Base-by-base conservation (phyloP, 768 basidiomycete genomes). In the Rhodocollybia butyracea region DNA sequence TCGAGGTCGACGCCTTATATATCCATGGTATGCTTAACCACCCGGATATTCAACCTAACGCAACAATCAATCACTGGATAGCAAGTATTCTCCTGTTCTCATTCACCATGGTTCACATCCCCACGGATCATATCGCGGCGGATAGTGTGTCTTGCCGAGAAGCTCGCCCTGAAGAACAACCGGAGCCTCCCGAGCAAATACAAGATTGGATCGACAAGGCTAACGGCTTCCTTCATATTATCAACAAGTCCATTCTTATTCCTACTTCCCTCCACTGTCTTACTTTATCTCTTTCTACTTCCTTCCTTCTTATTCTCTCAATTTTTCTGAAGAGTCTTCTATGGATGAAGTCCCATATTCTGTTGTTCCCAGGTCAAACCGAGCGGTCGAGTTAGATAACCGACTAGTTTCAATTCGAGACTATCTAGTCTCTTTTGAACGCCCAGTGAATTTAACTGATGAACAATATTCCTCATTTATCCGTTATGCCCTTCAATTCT, bases 51-150 rank as follows among this genome's bases (percentile, higher is more conserved):
- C 50, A 51, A 40, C 50, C 50, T 3, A 51, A 51, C 34, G n/a
- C 38, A 39, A 2, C 42, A 57, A 1, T 63, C 31, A 38, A 54
- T 62, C 19, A 54, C 59, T 32, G 54, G 68, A 7, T 42, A 7
- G 59, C 60, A 31, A 64, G 61, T 3, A 71, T 73, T 3, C 42
- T 67, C 3, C n/a, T 66, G n/a, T 72, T 68, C 70, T n/a, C n/a
- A n/a, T n/a, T n/a, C n/a, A n/a, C n/a, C n/a, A n/a, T n/a, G n/a
- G n/a, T n/a, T n/a, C n/a, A 73, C 48, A 62, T 73, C 2, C 71
- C 71, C 0, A 68, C 57, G 0, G 50, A 61, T 0, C 46, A 41
- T 13, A 47, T 42, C 34, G 68, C 64, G 7, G 66, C 72, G 3
- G 72, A 72, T 54, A 67, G 57, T 0, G 39, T 73, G 15, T 73